Base-by-base conservation (phyloP, 2,329 filamentous ascomycete species). In the Ustilaginoidea virens region DNA sequence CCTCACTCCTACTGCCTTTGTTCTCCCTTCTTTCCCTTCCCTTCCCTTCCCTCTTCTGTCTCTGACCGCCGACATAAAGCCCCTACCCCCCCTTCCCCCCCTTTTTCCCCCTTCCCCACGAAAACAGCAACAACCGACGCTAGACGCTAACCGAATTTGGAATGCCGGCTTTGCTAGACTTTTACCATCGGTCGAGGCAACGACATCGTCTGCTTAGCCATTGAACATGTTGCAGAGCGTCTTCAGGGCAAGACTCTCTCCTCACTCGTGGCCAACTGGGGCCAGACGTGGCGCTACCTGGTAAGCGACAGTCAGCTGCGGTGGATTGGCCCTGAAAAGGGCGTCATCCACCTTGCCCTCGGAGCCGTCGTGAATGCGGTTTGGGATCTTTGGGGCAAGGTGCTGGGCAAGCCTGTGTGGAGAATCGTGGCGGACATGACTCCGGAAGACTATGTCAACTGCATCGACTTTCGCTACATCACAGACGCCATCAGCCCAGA, bases 341-440 rank as follows among this genome's bases (percentile, higher is more conserved):
- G 85, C 34, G 85, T 93, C 25, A 92, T 92, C 42, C 85, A 93
- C 55, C 78, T 94, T 6, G 85, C 85, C 2, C 73, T 93, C 8
- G 83, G 81, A 17, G 80, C 83, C 24, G 78, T 92, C 11, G 80
- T 92, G 43, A 93, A 93, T 51, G 85, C 83, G 11, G 65, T 92
- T 44, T 93, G 85, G 85, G 85, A 93, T 52, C 69, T 93, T n/a
- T 92, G 85, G 85, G 83, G 81, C 31, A 92, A 92, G 60, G 68
- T 68, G 2, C 69, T 90, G 20, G 66, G 69, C 39, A 92, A 93
- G 61, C 86, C 85, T 4, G 81, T 93, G 10, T 93, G 85, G 86
- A 69, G 74, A 34, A 77, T 94, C 36, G 78, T 94, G 15, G 78
- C 80, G 8, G 85, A 93, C 41, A 92, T 93, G 80, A 76, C 67